Conservation (phyloP, 139 green algal genomes). For the Coelastrella sp. region DNA sequence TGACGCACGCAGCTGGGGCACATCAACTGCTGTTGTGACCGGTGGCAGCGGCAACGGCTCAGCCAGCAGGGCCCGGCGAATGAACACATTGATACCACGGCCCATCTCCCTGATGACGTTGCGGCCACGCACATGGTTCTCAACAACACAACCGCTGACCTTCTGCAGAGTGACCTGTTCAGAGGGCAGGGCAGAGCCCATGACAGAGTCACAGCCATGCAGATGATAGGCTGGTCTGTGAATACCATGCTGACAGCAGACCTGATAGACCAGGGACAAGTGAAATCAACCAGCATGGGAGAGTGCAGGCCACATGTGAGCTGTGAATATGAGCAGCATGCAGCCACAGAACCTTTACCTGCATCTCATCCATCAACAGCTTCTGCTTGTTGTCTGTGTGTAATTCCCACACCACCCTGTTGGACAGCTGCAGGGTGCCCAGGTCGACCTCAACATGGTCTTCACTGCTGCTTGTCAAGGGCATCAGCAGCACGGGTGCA, state of each 20-base stretch:
- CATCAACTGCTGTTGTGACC: conserved; percentile 56
- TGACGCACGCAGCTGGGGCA: conserved; percentile 68
- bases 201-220: too few relatives aligned
- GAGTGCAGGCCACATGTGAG: not conserved
- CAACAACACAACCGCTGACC: conserved; percentile 57
- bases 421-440: conserved; percentile 71
- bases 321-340: not conserved
- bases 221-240: not conserved
- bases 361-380: conserved; percentile 58
- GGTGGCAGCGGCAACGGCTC: conserved; percentile 52
- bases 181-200: conserved; percentile 56
- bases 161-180: conserved; percentile 61
- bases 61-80: conserved; percentile 66
- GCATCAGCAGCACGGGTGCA: conserved; percentile 86
- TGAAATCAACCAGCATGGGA: not conserved
- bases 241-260: too few relatives aligned
- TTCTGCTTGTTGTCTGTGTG: conserved; percentile 35
- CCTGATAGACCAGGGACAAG: not conserved
- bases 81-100: conserved; percentile 50
- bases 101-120: conserved; percentile 78
- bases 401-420: conserved; percentile 67
- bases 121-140: conserved; percentile 44
- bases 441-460: conserved; percentile 80
- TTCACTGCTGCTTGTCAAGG: conserved; percentile 54
- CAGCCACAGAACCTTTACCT: conserved; percentile 20